Base-by-base conservation (phyloP, 148 eudicot species). In the Rhododendron vialii region DNA sequence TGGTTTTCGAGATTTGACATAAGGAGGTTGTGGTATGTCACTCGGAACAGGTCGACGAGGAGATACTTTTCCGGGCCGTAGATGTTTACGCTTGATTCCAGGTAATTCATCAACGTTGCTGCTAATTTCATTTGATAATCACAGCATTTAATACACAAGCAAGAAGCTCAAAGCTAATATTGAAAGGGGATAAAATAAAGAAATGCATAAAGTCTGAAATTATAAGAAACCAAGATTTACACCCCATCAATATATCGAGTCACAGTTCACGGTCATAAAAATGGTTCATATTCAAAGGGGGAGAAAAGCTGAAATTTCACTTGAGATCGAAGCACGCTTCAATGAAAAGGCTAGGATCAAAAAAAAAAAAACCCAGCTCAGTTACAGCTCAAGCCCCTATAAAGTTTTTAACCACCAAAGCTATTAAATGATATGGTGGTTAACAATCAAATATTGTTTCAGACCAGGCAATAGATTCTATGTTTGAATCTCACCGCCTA, bases 41-140 rank as follows among this genome's bases (percentile, higher is more conserved):
- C 89, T 92, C 41, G 99, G 99, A 85, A 97, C 98, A 82, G 88
- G 93, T 63, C 98, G 93, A 51, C 71, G 87, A 67, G 99, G 98
- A 85, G 99, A 97, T 80, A 97, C 43, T 89, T 93, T 93, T 83
- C 99, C 99, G 41, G 96, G 99, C 86, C 75, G 90, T 57, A 97
- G 86, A 89, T 89, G 93, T 86, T 90, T 92, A 4, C 92, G 94
- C 71, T 88, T 90, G 84, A 87, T 87, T 55, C 90, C 89, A 61
- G 89, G 76, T 76, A 82, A 69, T 81, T 92, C 98, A 65, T 93
- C 94, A 50, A 83, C 78, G 87, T 90, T 90, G 88, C 98, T 95
- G 93, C 88, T 87, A 86, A 61, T 84, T 85, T 82, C 30, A 81
- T 50, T 20, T 15, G 50, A 74, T 75, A 59, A 38, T n/a, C 61